A percentile compares a stretch with the other conserved stretches of the same genome.
These are phyloP conservation scores for Phytopythium cucurbitacearum DNA, from an alignment of 352 stramenopile genomes.

Conservation along the genomic window DNA sequence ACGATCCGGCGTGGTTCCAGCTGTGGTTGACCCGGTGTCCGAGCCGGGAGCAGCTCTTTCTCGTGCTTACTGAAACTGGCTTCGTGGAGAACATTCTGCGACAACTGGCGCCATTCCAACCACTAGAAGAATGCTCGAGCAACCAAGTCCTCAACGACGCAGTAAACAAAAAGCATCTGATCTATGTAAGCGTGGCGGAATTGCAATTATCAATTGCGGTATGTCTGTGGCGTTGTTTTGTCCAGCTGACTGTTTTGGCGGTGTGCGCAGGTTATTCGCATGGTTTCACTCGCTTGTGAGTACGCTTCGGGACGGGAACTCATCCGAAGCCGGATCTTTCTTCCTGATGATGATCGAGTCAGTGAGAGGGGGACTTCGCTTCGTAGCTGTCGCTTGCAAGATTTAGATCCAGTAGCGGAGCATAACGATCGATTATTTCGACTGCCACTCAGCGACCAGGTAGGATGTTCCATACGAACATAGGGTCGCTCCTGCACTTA, in stretches of 20 bases:
- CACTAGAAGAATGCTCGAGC: conserved; percentile 11
- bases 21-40: conserved; percentile 45
- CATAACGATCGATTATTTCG: conserved; percentile 38
- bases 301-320: conserved; percentile 22
- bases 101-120: conserved; percentile 28
- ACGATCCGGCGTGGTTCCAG: conserved; percentile 34
- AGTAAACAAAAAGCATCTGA: conserved; percentile 15
- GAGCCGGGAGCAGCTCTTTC: conserved; percentile 7
- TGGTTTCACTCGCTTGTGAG: conserved; percentile 27
- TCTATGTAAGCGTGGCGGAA: conserved; percentile 23
- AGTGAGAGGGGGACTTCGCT: conserved; percentile 15
- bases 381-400: conserved; percentile 5
- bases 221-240: neutral
- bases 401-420: conserved; percentile 8
- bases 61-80: conserved; percentile 23
- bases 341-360: conserved; percentile 20
- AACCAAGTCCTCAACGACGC: neutral
- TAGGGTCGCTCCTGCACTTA: neutral
- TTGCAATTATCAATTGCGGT: neutral
- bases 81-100: conserved; percentile 38
- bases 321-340: conserved; percentile 17
- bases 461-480: neutral
- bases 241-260: neutral
- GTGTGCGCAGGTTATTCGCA: conserved; percentile 15
- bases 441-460: neutral